Conservation (phyloP, 2,329 filamentous ascomycete genomes). For the Didymella sp. region DNA sequence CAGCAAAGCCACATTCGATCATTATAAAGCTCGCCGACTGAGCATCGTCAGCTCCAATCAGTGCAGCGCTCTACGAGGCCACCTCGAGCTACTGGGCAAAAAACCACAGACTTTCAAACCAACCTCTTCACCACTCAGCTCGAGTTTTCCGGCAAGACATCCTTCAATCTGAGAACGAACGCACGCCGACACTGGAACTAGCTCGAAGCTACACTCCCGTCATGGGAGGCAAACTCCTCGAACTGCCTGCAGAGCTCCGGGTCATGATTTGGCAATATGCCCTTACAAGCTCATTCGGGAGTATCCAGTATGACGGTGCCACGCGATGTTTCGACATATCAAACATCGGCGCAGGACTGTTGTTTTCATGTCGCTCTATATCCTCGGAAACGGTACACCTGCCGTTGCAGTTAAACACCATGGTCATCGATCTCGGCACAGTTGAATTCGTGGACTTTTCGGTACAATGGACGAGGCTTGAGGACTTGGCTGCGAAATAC, state of each 20-base stretch:
- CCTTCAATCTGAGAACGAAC: neutral
- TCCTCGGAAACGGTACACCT: constrained; percentile 23
- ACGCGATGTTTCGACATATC: constrained; percentile 19
- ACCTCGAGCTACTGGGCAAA: neutral
- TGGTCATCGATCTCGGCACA: neutral
- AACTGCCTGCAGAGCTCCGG: constrained; percentile 1
- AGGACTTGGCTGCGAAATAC: neutral
- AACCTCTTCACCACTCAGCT: neutral
- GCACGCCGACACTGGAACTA: neutral
- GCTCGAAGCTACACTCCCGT: neutral
- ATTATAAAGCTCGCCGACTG: too few species aligned
- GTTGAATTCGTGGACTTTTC: neutral
- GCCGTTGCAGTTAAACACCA: constrained; percentile 12
- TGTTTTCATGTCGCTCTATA: constrained; percentile 22
- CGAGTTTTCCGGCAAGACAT: neutral
- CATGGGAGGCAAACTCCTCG: neutral
- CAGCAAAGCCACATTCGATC: neutral
- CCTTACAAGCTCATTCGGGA: neutral
- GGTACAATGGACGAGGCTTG: neutral
- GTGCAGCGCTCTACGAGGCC: neutral
- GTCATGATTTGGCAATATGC: constrained; percentile 5
- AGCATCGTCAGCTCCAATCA: neutral
- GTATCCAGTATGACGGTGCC: neutral
- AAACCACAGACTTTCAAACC: neutral
- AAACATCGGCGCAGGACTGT: constrained; percentile 22